phyloP scores from a whole-genome alignment of 1,284 basidiomycete species.

The Exobasidium cylindrosporum region DNA sequence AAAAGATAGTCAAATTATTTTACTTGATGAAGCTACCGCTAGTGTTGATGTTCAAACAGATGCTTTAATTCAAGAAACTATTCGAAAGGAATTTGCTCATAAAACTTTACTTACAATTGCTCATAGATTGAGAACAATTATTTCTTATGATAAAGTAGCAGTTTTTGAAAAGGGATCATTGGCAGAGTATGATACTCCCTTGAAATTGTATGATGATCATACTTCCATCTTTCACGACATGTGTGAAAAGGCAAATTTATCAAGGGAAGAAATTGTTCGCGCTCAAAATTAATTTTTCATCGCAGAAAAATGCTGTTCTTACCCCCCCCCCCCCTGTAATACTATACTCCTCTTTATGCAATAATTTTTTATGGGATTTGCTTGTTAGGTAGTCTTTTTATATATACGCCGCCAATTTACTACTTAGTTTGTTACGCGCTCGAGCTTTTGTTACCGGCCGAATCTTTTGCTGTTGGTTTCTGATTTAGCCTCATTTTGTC shows the following conservation, averaged over 20 bases:
- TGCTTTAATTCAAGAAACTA: conserved; percentile 81
- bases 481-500: no score
- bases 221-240: conserved; percentile 65
- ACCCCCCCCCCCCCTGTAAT: no score
- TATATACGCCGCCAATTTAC: no score
- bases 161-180: conserved; percentile 73
- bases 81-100: conserved; percentile 73
- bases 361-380: no score
- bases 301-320: no score
- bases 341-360: no score
- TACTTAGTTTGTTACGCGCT: no score
- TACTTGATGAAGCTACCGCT: conserved; percentile 57
- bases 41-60: conserved; percentile 75
- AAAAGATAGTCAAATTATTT: conserved; percentile 21
- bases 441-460: no score
- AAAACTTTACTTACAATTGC: conserved; percentile 77
- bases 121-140: conserved; percentile 71
- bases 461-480: no score
- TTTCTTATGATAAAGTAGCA: conserved; percentile 74
- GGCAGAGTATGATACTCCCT: conserved; percentile 70
- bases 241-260: conserved; percentile 13
- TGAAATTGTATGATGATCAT: conserved; percentile 62
- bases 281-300: no score
- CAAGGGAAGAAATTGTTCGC: conserved; percentile 10
- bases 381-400: no score